A percentile compares a stretch with the other conserved stretches of the same genome.
Evolutionary conservation across 176 grass and related monocot species (phyloP).

Genomic region (Eleusine coracana): DNA sequence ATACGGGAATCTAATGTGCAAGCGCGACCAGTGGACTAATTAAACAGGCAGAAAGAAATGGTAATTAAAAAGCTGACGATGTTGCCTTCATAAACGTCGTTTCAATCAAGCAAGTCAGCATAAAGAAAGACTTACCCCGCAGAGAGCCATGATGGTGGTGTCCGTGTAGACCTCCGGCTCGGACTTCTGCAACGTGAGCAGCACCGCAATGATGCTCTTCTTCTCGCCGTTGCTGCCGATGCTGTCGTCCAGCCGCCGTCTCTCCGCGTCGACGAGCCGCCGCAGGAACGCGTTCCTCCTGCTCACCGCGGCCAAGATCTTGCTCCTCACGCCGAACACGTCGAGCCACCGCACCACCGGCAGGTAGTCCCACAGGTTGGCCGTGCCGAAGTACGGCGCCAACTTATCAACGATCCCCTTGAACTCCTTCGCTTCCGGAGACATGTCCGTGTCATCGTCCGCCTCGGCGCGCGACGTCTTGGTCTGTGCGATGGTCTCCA

Average conservation of each 20-base stretch:
- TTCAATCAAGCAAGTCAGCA: no score
- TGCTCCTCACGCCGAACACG: constrained; percentile 52
- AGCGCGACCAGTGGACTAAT: neutral
- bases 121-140: constrained; percentile 44
- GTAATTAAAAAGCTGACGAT: neutral
- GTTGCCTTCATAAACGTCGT: neutral
- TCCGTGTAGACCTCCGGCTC: constrained; percentile 75
- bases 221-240: constrained; percentile 26
- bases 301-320: constrained; percentile 28
- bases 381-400: constrained; percentile 26
- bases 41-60: no score
- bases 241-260: constrained; percentile 15
- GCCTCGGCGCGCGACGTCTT: constrained; percentile 49
- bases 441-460: constrained; percentile 54
- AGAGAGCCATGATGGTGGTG: constrained; percentile 50
- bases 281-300: constrained; percentile 54
- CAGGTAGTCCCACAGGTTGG: constrained; percentile 69
- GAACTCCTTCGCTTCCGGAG: constrained; percentile 48
- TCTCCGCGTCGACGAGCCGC: constrained; percentile 55
- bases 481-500: constrained; percentile 60
- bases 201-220: constrained; percentile 64
- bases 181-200: constrained; percentile 53
- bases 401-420: constrained; percentile 49
- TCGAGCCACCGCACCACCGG: constrained; percentile 63
- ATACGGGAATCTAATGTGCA: neutral